Evolutionary conservation across 2,329 filamentous ascomycete genomes (phyloP), one percentile per base, ranked within the genome.

Genomic region (Epichloe glyceriae): DNA sequence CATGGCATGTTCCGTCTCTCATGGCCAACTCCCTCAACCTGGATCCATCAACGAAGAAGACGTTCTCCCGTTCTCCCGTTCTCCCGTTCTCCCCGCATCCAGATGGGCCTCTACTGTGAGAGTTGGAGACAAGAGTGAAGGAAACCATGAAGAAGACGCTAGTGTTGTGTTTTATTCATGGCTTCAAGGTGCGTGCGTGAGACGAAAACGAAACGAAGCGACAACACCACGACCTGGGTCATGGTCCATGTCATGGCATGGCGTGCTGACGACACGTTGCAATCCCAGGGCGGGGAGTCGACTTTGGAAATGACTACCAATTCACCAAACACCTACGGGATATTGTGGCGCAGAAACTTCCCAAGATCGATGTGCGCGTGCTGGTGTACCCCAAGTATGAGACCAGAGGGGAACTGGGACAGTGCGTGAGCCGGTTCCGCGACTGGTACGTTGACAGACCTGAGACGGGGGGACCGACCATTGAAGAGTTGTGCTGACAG

Each of bases 81-180:
- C n/a, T 33, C 22, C 6, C 42, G 22, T 12, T 30, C 26, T 30
- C 30, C 12, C 20, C 3, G 41, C 41, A 34, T 35, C 20, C 34
- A 19, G n/a, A 49, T 49, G 47, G 22, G 19, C 39, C 7, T 15
- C 30, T 33, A 14, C 26, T 20, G 26, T 12, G n/a, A 19, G n/a
- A 41, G 17, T n/a, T 12, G 3, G 40, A 4, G 10, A 30, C 42
- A 40, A 44, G 5, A 51, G 44, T 22, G 30, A 48, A 46, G 26
- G 3, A 2, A 39, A 64, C 50, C 46, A 69, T 69, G 67, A 86
- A 84, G 73, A 89, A 87, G 70, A 93, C 86, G 52, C 69, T 94
- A 38, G 69, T 94, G 39, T 70, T 94, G 53, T 86, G 85, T 63
- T 93, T 93, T 66, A 87, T 93, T 54, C 88, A 94, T 67, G 88